Percentiles rank a stretch among this genome's conserved stretches.
phyloP scores from a whole-genome alignment of 1,139 yeast species.

The Hyphopichia khmerensis region DNA sequence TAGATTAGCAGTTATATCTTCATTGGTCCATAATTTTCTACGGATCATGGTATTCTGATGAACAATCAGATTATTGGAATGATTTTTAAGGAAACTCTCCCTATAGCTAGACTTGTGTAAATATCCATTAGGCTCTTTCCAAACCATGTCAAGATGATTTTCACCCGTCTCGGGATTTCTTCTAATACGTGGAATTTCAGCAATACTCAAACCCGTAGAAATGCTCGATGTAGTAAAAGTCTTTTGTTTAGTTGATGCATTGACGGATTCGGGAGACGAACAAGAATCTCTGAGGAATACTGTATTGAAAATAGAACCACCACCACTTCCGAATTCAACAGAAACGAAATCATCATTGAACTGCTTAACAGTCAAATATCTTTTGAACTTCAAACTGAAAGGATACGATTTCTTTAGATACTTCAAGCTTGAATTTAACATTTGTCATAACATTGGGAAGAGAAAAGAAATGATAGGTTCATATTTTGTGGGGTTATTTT shows the following conservation, averaged over 20 bases:
- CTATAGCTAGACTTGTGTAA: conserved; percentile 41
- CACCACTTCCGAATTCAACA: conserved; percentile 18
- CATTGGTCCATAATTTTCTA: conserved; percentile 42
- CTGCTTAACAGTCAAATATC: conserved; percentile 5
- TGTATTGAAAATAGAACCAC: conserved; percentile 45
- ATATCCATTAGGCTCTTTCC: conserved; percentile 53
- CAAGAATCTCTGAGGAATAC: conserved; percentile 70
- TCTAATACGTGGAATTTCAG: conserved; percentile 24
- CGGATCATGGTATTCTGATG: conserved; percentile 12
- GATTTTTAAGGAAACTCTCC: conserved; percentile 44
- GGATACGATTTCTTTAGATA: no score
- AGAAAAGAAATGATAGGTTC: neutral
- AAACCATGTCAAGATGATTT: conserved; percentile 42
- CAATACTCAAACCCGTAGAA: conserved; percentile 20
- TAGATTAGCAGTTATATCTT: conserved; percentile 15
- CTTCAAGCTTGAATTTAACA: neutral
- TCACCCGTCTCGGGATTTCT: conserved; percentile 19
- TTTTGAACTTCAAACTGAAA: neutral
- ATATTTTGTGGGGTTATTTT: neutral
- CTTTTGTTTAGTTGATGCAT: conserved; percentile 60
- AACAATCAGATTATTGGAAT: conserved; percentile 25
- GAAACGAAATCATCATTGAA: conserved; percentile 20
- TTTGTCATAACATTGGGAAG: neutral
- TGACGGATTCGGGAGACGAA: conserved; percentile 48
- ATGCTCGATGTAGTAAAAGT: conserved; percentile 62